These are phyloP conservation scores for Lyophyllum semitale DNA, from an alignment of 768 basidiomycete genomes.

Conservation along the genomic window DNA sequence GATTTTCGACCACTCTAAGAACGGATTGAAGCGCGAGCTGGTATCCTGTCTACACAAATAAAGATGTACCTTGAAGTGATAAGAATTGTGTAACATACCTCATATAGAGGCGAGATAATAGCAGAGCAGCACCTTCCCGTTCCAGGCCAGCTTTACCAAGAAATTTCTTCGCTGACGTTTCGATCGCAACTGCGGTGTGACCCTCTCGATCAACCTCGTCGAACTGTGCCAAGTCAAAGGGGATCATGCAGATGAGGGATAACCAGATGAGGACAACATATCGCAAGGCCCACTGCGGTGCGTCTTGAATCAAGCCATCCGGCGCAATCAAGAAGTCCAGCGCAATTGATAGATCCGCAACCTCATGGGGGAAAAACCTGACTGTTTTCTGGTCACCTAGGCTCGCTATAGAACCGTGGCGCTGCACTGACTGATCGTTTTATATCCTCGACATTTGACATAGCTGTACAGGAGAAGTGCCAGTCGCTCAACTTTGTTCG, in stretches of 20 bases:
- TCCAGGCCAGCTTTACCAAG: slow-evolving; percentile 78
- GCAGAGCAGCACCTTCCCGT: slow-evolving; percentile 76
- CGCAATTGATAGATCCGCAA: slow-evolving; percentile 77
- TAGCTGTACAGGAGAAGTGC: slow-evolving; percentile 73
- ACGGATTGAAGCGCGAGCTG: slow-evolving; percentile 45
- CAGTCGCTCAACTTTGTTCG: slow-evolving; percentile 49
- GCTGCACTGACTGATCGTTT: slow-evolving; percentile 77
- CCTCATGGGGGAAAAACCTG: slow-evolving; percentile 92
- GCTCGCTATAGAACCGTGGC: slow-evolving; percentile 1
- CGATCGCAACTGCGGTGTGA: slow-evolving; percentile 57
- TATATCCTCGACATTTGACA: slow-evolving; percentile 87
- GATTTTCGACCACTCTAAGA: slow-evolving; percentile 50
- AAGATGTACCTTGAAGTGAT: neutral
- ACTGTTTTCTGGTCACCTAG: slow-evolving; percentile 47
- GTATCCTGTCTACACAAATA: slow-evolving; percentile 57
- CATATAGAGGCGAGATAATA: slow-evolving; percentile 82
- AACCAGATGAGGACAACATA: slow-evolving; percentile 90
- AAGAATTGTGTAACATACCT: slow-evolving; percentile 49
- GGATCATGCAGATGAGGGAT: slow-evolving; percentile 91
- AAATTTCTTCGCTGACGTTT: slow-evolving; percentile 57
- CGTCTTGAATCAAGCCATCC: slow-evolving; percentile 41
- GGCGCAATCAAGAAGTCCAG: slow-evolving; percentile 61
- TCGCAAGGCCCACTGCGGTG: slow-evolving; percentile 74
- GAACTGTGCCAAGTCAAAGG: slow-evolving; percentile 88
- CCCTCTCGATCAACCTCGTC: slow-evolving; percentile 60